Conservation (phyloP, 1,284 basidiomycete species). For the Ganoderma resinaceum region DNA sequence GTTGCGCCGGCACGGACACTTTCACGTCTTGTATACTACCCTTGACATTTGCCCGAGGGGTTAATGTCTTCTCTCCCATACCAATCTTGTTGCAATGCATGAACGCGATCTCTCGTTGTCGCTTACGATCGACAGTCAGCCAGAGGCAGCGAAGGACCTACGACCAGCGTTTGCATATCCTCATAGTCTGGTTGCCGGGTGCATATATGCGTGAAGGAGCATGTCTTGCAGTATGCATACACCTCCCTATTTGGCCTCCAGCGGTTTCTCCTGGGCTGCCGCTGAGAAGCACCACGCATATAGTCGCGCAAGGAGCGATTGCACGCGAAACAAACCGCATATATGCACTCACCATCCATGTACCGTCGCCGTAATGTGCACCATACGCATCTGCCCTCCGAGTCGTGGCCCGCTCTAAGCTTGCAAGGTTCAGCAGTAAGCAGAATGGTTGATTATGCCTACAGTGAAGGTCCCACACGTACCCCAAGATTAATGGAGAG, state of each 20-base stretch:
- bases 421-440: not conserved
- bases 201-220: not conserved
- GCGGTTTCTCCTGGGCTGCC: not conserved
- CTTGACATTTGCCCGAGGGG: not conserved
- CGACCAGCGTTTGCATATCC: not conserved
- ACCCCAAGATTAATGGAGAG: not conserved
- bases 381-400: no score
- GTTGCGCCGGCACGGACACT: not conserved
- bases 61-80: not conserved
- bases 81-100: not conserved
- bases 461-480: not conserved
- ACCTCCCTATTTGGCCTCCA: not conserved
- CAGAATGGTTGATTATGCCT: not conserved
- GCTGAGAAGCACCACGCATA: not conserved
- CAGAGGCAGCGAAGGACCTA: not conserved
- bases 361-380: not conserved
- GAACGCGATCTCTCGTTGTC: not conserved
- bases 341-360: not conserved
- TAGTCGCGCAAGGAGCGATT: not conserved
- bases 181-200: not conserved
- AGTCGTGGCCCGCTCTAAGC: not conserved
- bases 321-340: not conserved
- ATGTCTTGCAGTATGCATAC: not conserved
- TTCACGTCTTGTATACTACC: not conserved
- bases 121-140: not conserved